phyloP scores from a whole-genome alignment of 768 basidiomycete genomes.

The Amanita rubescens region DNA sequence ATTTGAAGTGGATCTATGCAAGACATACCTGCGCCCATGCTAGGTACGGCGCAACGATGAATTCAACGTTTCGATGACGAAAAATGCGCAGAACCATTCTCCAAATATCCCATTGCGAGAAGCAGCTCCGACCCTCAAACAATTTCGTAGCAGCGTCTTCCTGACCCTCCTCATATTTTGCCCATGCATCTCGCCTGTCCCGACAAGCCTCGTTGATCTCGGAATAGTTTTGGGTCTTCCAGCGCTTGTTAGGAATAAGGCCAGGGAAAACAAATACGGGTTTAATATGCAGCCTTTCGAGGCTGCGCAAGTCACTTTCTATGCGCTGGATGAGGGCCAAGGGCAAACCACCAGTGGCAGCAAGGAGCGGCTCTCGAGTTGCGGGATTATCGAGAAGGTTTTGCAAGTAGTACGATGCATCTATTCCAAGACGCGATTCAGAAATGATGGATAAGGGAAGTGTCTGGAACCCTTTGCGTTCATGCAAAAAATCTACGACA shows the following conservation, averaged over 20 bases:
- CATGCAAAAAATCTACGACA: slow-evolving; percentile 68
- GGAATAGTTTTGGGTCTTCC: slow-evolving; percentile 51
- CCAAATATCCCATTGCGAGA: slow-evolving; percentile 90
- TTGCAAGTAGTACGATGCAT: slow-evolving; percentile 86
- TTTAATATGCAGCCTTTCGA: slow-evolving; percentile 91
- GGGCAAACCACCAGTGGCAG: slow-evolving; percentile 92
- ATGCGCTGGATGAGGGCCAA: slow-evolving; percentile 82
- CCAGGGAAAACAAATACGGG: slow-evolving; percentile 99
- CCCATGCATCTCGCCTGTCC: slow-evolving; percentile 83
- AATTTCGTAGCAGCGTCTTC: slow-evolving; percentile 83
- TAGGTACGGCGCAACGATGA: slow-evolving; percentile 91
- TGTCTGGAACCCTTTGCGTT: slow-evolving; percentile 84
- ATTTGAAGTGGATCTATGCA: slow-evolving; percentile 5
- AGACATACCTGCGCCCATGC: slow-evolving; percentile 89
- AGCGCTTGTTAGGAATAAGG: slow-evolving; percentile 67
- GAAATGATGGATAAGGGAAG: slow-evolving; percentile 74
- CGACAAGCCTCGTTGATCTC: slow-evolving; percentile 64
- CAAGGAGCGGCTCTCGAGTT: slow-evolving; percentile 84
- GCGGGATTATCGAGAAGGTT: slow-evolving; percentile 67
- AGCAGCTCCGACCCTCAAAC: slow-evolving; percentile 67
- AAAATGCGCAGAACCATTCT: slow-evolving; percentile 88
- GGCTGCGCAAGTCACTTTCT: slow-evolving; percentile 82
- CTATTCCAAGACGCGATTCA: slow-evolving; percentile 93
- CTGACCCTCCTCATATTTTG: slow-evolving; percentile 86
- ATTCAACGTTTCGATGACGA: slow-evolving; percentile 92